Percentiles rank a stretch among this genome's conserved stretches.
Evolutionary conservation across 257 asterid genomes (phyloP).

Genomic region (Petunia secreta): DNA sequence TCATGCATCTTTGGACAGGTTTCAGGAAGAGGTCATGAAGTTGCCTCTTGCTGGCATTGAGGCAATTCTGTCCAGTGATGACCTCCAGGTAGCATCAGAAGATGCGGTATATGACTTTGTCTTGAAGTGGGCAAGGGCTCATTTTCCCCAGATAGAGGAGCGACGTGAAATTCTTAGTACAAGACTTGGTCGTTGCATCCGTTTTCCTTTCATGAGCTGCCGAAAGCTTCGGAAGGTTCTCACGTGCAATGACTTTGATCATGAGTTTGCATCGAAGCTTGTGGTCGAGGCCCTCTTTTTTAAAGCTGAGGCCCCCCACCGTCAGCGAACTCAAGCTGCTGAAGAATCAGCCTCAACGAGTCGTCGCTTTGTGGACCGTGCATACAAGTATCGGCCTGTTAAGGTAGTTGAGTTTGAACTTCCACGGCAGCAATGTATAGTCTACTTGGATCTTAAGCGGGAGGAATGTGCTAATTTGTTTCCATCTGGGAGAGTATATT

Average conservation of each 20-base stretch:
- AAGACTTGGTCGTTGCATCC: constrained; percentile 34
- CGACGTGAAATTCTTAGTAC: constrained; percentile 34
- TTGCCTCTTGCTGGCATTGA: constrained; percentile 42
- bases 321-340: constrained; percentile 36
- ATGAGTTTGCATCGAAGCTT: constrained; percentile 35
- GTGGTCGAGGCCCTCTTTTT: constrained; percentile 42
- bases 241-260: constrained; percentile 35
- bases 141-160: constrained; percentile 32
- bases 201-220: constrained; percentile 40
- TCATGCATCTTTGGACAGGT: constrained; percentile 31
- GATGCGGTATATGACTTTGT: constrained; percentile 39
- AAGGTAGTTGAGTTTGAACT: constrained; percentile 41
- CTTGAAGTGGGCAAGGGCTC: constrained; percentile 38
- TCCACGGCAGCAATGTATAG: constrained; percentile 37
- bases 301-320: constrained; percentile 39
- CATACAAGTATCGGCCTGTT: constrained; percentile 41
- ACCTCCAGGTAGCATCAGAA: constrained; percentile 41
- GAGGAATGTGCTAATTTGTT: constrained; percentile 36
- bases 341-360: constrained; percentile 26
- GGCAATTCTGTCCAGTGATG: constrained; percentile 38
- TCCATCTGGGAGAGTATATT: constrained; percentile 39
- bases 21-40: constrained; percentile 35
- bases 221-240: constrained; percentile 38
- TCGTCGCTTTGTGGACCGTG: constrained; percentile 36
- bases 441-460: constrained; percentile 38